A percentile compares a stretch with the other conserved stretches of the same genome.
Evolutionary conservation across 805 yeast genomes (phyloP).

Genomic region (Ogataea ramenticola): DNA sequence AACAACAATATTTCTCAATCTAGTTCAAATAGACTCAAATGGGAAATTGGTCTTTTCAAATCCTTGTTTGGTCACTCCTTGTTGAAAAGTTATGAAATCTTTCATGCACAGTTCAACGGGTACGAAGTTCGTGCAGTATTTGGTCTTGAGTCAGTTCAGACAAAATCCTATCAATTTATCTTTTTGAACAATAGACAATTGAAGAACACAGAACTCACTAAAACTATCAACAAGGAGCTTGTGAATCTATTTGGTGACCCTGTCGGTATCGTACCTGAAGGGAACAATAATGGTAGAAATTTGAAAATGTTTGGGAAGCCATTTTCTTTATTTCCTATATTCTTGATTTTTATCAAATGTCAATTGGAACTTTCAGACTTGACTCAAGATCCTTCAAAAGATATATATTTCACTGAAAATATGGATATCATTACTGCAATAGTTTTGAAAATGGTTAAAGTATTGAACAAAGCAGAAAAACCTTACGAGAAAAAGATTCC

Average conservation of each 20-base stretch:
- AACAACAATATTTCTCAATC: no score
- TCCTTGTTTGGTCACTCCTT: constrained; percentile 25
- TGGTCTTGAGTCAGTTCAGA: constrained; percentile 27
- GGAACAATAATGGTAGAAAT: constrained; percentile 16
- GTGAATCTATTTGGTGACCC: background rate
- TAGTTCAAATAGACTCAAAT: background rate
- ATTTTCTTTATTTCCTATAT: constrained; percentile 30
- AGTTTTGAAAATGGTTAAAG: constrained; percentile 21
- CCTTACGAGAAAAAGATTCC: no score
- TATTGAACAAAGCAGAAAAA: background rate
- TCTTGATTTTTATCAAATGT: constrained; percentile 24
- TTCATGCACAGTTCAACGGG: constrained; percentile 20
- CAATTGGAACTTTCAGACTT: constrained; percentile 25
- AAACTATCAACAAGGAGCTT: constrained; percentile 20
- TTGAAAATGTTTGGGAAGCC: constrained; percentile 26
- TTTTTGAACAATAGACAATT: constrained; percentile 36
- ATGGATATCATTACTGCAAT: constrained; percentile 23
- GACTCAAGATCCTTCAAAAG: constrained; percentile 33
- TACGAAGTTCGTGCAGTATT: constrained; percentile 31
- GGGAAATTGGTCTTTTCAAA: constrained; percentile 9
- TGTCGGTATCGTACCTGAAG: background rate
- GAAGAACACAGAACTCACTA: constrained; percentile 11
- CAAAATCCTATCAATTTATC: constrained; percentile 35
- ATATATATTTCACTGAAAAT: constrained; percentile 19
- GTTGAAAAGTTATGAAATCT: constrained; percentile 16